Conservation (phyloP, 805 yeast genomes). For the Yamadazyma phyllophila region DNA sequence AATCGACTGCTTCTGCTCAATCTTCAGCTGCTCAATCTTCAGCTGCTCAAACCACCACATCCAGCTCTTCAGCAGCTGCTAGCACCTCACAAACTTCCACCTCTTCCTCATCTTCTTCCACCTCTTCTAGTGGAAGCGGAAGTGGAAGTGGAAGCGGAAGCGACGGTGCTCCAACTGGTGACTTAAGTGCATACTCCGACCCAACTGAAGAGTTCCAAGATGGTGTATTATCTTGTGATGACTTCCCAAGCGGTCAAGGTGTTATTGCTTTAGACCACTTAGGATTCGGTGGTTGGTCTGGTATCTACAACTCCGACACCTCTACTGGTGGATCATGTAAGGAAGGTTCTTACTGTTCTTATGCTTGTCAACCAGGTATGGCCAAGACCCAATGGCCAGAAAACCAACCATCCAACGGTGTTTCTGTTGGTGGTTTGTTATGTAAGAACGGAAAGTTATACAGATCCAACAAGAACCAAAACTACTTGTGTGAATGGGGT, state of each 20-base stretch:
- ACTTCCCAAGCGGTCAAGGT: conserved; percentile 76
- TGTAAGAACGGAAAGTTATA: conserved; percentile 63
- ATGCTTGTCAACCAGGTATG: conserved; percentile 78
- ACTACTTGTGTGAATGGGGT: conserved; percentile 68
- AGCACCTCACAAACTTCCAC: conserved; percentile 13
- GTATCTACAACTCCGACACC: conserved; percentile 48
- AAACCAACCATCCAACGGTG: conserved; percentile 63
- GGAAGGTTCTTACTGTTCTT: conserved; percentile 72
- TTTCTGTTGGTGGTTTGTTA: conserved; percentile 68
- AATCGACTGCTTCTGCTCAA: conserved; percentile 13
- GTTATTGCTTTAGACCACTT: conserved; percentile 49
- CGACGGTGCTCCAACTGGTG: conserved; percentile 41
- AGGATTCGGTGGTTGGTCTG: conserved; percentile 44
- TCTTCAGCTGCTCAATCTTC: conserved; percentile 13
- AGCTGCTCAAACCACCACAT: no score
- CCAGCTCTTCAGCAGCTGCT: conserved; percentile 18
- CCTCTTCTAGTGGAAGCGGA: conserved; percentile 31
- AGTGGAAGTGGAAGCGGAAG: conserved; percentile 19
- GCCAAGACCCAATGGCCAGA: conserved; percentile 80
- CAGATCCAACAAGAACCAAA: conserved; percentile 51
- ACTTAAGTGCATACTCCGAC: conserved; percentile 44
- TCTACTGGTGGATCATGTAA: conserved; percentile 44
- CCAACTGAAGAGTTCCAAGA: conserved; percentile 61
- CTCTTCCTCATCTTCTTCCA: conserved; percentile 18
- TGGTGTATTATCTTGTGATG: conserved; percentile 66